These are phyloP conservation scores for Solanum hybrid DNA, from an alignment of 305 asterid species.

Conservation along the genomic window DNA sequence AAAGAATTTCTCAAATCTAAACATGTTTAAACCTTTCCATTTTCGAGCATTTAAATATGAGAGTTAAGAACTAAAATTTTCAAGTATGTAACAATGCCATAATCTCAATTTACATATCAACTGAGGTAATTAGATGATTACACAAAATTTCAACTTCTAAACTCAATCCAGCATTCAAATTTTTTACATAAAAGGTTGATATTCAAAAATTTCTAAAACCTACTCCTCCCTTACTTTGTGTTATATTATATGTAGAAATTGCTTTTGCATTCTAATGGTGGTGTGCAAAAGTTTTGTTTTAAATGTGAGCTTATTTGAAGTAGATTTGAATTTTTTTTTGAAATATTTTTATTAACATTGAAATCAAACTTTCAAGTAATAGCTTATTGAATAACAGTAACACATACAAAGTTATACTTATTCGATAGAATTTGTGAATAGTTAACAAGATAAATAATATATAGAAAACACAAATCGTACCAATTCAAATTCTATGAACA, in stretches of 20 bases:
- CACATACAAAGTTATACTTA: neutral
- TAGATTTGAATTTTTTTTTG: too few species aligned
- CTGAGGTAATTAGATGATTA: neutral
- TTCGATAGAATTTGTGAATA: too few species aligned
- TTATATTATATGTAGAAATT: neutral
- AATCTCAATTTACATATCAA: too few species aligned
- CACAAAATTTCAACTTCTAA: fast-evolving
- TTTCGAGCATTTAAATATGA: too few species aligned
- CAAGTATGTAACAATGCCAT: neutral
- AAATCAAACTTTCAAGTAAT: too few species aligned
- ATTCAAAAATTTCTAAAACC: neutral
- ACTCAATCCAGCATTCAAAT: fast-evolving
- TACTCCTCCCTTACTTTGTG: neutral
- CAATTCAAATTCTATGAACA: neutral
- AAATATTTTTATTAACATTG: too few species aligned
- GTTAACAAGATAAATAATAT: neutral
- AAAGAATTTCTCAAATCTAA: neutral
- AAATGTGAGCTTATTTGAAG: neutral
- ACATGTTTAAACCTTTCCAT: too few species aligned
- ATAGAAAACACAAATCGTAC: too few species aligned
- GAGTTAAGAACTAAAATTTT: neutral
- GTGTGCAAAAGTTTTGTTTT: neutral
- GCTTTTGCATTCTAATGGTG: neutral
- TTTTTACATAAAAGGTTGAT: neutral
- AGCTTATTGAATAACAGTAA: neutral